Base-by-base conservation (phyloP, 768 basidiomycete species). In the Tulasnella sp. region DNA sequence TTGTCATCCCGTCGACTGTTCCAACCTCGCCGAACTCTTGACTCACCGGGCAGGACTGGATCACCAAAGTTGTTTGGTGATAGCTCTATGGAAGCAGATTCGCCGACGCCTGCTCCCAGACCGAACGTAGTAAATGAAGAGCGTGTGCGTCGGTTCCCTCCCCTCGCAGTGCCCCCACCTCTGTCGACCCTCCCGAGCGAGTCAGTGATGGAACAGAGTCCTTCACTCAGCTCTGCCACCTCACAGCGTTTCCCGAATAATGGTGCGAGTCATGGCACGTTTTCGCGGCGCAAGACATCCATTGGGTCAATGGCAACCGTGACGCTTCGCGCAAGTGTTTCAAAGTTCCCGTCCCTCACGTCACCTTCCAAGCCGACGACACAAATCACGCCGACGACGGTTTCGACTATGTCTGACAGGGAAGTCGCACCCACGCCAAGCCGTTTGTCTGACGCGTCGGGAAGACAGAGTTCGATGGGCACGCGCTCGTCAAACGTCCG, bases 131-230 rank as follows among this genome's bases (percentile, higher is more conserved):
- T 11, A 40, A n/a, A 54, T 25, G 35, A 37, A 14, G 35, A 40
- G 2, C 37, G 37, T 15, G 23, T 36, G 23, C 34, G 52, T 17
- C 19, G 55, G 34, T 57, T 57, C 42, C 55, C 55, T 34, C 42
- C 55, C 2, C 25, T 57, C 9, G 55, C 55, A 14, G 39, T 57
- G 6, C 55, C 55, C 8, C 55, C 55, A 17, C 55, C 55, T 11
- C 29, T 57, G 32, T 57, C 55, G 17, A 57, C 55, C 1, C 21
- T 57, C 12, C 55, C 55, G 19, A 57, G 55, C 34, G 42, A 43
- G 32, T 32, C 55, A 12, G 23, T 17, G 15, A 29, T 57, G 17
- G 36, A 54, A 31, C 35, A 31, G 35, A 54, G 35, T 21, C 39
- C 39, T 19, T 40, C 52, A 3, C 25, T 31, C 25, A 36, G 52